Evolutionary conservation across 345 rosid genomes (phyloP), one percentile per base, ranked within the genome.

Genomic region (Pistacia vera): DNA sequence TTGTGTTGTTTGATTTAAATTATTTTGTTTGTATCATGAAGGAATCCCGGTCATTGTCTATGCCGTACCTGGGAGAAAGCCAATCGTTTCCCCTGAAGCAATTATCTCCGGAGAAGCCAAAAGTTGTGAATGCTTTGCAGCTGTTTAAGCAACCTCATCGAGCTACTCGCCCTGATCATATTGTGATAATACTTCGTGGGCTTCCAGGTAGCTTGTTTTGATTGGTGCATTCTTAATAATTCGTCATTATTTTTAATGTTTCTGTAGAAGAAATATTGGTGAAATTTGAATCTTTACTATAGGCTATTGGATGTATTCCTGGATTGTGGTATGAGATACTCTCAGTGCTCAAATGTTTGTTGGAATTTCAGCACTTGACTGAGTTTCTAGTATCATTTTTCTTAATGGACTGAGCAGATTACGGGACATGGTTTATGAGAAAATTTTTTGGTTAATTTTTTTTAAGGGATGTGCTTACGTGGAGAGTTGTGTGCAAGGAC

Each of bases 101-200:
- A 22, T 64, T 85, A 44, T 82, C 86, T 63, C 81, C 82, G 0
- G 85, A 88, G 77, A 90, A 81, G 82, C 90, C 88, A 18, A 87
- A 79, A 77, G 73, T 87, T 46, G 76, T 95, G 38, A 91, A 93
- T 83, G 95, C 94, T 69, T 85, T 91, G 8, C 81, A 87, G 63
- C 78, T 95, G 81, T 90, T 95, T 68, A 92, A 83, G 84, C 84
- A 76, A 75, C 97, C 98, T 74, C 77, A 82, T 86, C 87, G 93
- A 35, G 79, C 87, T 5, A 52, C 84, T 46, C 97, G 95, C n/a
- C 98, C 95, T 54, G 93, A 90, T 82, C 92, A 89, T 83, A 81
- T 95, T 86, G 98, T 90, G 62, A 83, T 95, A 70, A 90, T 95
- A 57, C 96, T 95, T 62, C 91, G 97, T 36, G 99, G 99, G 51